phyloP scores from a whole-genome alignment of 805 yeast genomes.

The Zygoascus biomembranicola region DNA sequence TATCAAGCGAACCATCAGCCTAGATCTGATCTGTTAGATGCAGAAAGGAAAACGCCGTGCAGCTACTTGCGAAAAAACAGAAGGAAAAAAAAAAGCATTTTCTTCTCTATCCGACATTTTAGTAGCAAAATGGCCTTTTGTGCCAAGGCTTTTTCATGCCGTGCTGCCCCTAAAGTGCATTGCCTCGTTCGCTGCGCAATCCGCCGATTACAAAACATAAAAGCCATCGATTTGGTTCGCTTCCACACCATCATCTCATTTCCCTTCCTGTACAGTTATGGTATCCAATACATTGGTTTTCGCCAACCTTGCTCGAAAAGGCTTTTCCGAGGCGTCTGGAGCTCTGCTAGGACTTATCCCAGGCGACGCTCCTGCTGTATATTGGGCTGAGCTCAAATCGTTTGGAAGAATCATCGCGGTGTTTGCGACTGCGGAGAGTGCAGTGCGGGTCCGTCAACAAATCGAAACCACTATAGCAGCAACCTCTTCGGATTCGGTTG shows the following conservation, averaged over 20 bases:
- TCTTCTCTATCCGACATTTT: too few relatives aligned
- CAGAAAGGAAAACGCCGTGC: too few relatives aligned
- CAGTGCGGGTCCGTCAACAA: slow-evolving; percentile 7
- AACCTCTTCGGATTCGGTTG: neutral
- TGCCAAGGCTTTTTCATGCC: too few relatives aligned
- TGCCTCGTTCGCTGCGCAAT: too few relatives aligned
- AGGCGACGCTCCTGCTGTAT: slow-evolving; percentile 1
- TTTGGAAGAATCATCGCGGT: slow-evolving; percentile 20
- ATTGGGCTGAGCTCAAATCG: slow-evolving; percentile 21
- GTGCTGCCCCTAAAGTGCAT: too few relatives aligned
- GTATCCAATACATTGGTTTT: slow-evolving; percentile 1
- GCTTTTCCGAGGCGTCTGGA: neutral
- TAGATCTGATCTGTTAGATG: too few relatives aligned
- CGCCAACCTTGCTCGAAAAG: neutral
- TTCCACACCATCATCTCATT: too few relatives aligned
- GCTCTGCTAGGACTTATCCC: neutral
- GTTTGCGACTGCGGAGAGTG: slow-evolving; percentile 11
- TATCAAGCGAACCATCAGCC: too few relatives aligned
- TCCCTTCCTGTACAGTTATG: neutral
- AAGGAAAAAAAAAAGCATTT: too few relatives aligned
- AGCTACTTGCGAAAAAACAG: too few relatives aligned
- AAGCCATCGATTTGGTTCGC: neutral
- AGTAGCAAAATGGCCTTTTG: too few relatives aligned
- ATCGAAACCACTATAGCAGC: slow-evolving; percentile 3
- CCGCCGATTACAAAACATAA: neutral